phyloP scores from a whole-genome alignment of 164 flowering plant species.

The grape (Vitis vinifera) region ASM3070453v1 NC_081821.1:5830001-5830500 shows the following conservation, averaged over 20 bases:
- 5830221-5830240: constrained; percentile 23
- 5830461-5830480: no score
- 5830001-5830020: constrained; percentile 47
- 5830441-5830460: no score
- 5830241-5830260: constrained; percentile 47
- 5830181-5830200: no score
- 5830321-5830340: no score
- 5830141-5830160: not conserved
- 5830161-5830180: no score
- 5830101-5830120: not conserved
- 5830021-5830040: constrained; percentile 57
- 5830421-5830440: not conserved
- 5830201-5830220: constrained; percentile 27
- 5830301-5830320: not conserved
- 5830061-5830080: constrained; percentile 47
- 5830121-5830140: not conserved
- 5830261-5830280: constrained; percentile 58
- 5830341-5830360: not conserved
- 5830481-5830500: no score
- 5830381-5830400: not conserved
- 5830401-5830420: no score
- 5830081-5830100: not conserved
- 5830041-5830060: constrained; percentile 57
- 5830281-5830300: constrained; percentile 63
- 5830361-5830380: not conserved